Percentiles rank a stretch among this genome's conserved stretches.
These are phyloP conservation scores for Cordyceps cateniannulata DNA, from an alignment of 2,329 filamentous ascomycete species.

Conservation along the genomic window DNA sequence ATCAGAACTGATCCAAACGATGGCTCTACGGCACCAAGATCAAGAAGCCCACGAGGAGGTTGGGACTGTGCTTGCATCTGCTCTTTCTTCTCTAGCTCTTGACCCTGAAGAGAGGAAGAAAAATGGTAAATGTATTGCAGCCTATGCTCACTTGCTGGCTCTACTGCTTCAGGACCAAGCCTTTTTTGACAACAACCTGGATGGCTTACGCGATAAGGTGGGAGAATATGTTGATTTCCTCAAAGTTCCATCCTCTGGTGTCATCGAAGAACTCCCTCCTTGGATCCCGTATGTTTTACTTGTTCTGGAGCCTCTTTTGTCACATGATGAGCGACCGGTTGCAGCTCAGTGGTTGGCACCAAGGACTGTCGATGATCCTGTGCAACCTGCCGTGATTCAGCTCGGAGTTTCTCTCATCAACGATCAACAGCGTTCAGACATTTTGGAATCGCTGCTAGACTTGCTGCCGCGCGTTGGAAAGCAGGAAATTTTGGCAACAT, in stretches of 20 bases:
- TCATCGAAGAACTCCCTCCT: constrained; percentile 72
- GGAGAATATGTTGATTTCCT: constrained; percentile 72
- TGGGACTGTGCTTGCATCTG: constrained; percentile 75
- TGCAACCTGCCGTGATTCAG: constrained; percentile 51
- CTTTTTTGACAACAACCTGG: constrained; percentile 73
- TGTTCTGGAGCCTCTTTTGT: constrained; percentile 83
- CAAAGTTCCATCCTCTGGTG: constrained; percentile 58
- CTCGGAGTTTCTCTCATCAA: constrained; percentile 52
- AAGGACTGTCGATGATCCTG: constrained; percentile 39
- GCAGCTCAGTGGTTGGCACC: constrained; percentile 65
- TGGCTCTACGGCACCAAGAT: constrained; percentile 54
- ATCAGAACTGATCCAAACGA: constrained; percentile 74
- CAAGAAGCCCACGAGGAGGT: constrained; percentile 61
- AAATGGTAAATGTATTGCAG: constrained; percentile 60
- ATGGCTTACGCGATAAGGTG: constrained; percentile 71
- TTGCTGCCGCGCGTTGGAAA: constrained; percentile 82
- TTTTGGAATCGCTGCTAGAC: constrained; percentile 75
- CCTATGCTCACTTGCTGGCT: constrained; percentile 87
- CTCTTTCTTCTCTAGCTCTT: constrained; percentile 62
- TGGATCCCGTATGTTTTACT: constrained; percentile 91
- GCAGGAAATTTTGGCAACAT: constrained; percentile 76
- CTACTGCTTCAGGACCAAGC: constrained; percentile 74
- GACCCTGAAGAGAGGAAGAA: constrained; percentile 61
- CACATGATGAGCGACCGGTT: constrained; percentile 76
- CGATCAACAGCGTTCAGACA: constrained; percentile 56